Evolutionary conservation across 139 green algal species (phyloP).

Genomic region (Chlamydomonas eustigma): DNA sequence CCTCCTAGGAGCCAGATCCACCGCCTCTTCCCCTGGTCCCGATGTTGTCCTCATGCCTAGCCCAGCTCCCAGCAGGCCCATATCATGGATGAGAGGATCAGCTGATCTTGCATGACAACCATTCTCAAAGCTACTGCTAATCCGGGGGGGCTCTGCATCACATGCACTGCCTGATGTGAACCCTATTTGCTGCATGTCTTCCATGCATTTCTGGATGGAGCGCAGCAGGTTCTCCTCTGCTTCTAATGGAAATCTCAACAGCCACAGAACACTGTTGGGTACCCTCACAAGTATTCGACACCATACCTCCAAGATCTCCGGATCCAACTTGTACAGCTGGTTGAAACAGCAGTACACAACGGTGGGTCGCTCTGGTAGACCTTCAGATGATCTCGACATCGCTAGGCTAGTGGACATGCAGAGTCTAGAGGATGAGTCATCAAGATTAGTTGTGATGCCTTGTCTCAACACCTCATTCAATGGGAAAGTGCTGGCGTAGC

Average conservation of each 20-base stretch:
- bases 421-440: neutral
- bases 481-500: neutral
- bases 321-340: constrained; percentile 88
- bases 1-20: constrained; percentile 18
- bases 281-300: constrained; percentile 71
- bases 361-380: constrained; percentile 5
- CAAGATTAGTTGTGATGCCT: neutral
- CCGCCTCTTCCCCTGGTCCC: neutral
- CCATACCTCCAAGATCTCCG: constrained; percentile 80
- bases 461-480: too few relatives aligned
- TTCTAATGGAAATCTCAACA: constrained; percentile 83
- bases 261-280: constrained; percentile 77
- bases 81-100: neutral
- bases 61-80: too few relatives aligned
- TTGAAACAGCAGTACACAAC: constrained; percentile 25
- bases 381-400: neutral
- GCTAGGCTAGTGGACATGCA: constrained; percentile 63
- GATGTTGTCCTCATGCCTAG: too few relatives aligned
- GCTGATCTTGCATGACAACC: too few relatives aligned
- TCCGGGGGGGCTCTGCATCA: too few relatives aligned
- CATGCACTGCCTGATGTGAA: too few relatives aligned
- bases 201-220: neutral
- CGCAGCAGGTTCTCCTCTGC: constrained; percentile 6
- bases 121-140: too few relatives aligned
- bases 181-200: neutral